These are phyloP conservation scores for Neofusicoccum sp. DNA, from an alignment of 2,329 filamentous ascomycete genomes.

Conservation along the genomic window DNA sequence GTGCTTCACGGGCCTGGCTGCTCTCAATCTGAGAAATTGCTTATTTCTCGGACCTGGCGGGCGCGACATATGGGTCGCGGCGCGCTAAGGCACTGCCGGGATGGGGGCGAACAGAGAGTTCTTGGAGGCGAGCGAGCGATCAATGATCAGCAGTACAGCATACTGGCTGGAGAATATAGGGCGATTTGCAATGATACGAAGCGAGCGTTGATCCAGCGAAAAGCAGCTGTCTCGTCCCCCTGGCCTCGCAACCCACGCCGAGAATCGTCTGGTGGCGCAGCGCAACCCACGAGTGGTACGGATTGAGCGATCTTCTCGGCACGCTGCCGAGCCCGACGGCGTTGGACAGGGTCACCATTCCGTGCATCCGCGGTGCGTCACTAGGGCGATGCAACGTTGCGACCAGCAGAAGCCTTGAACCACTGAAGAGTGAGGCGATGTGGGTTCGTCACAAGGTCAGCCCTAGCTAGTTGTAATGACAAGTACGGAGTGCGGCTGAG, in stretches of 20 bases:
- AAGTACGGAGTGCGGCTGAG: no score
- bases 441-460: no score
- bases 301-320: no score
- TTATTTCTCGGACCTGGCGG: background rate
- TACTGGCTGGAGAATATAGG: background rate
- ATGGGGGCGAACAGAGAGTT: background rate
- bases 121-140: background rate
- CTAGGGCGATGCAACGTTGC: no score
- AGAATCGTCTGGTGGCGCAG: background rate
- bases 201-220: background rate
- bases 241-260: background rate
- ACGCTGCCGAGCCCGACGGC: no score
- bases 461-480: no score
- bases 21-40: background rate
- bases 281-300: no score
- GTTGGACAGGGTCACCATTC: no score
- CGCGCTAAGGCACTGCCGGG: background rate
- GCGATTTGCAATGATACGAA: background rate
- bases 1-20: background rate
- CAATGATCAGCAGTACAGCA: background rate
- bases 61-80: background rate
- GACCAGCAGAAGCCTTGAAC: no score
- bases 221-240: background rate
- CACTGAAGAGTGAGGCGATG: no score
- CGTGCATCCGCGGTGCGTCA: no score